Conservation (phyloP, 306 rosid genomes). For the Prunus fruticosa region DNA sequence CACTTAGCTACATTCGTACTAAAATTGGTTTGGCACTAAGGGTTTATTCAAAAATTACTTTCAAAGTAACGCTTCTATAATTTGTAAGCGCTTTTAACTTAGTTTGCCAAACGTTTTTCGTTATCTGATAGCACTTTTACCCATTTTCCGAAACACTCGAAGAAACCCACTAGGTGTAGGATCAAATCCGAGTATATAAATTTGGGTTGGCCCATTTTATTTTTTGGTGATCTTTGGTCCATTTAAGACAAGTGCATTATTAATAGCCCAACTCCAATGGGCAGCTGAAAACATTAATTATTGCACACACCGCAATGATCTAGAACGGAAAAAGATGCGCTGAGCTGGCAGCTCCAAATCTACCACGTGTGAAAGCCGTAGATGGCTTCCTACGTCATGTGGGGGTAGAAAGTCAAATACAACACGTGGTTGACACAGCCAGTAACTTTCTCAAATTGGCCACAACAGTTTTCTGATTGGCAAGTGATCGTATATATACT, state of each 20-base stretch:
- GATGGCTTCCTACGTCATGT: conserved; percentile 16
- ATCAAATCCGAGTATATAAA: not conserved
- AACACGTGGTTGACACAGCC: conserved; percentile 21
- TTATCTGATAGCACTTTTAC: too few relatives aligned
- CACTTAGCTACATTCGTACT: too few relatives aligned
- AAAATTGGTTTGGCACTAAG: too few relatives aligned
- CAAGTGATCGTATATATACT: rapidly evolving
- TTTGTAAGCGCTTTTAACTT: too few relatives aligned
- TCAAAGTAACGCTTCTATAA: too few relatives aligned
- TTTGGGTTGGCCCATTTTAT: not conserved
- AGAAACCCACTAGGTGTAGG: too few relatives aligned
- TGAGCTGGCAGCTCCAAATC: conserved; percentile 27
- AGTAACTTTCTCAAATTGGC: not conserved
- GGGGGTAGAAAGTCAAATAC: conserved; percentile 20
- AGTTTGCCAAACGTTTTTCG: too few relatives aligned
- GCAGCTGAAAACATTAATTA: not conserved
- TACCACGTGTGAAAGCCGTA: conserved; percentile 19
- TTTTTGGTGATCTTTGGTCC: not conserved
- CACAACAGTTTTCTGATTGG: not conserved
- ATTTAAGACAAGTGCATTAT: not conserved
- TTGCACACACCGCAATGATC: not conserved
- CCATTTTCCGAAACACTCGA: too few relatives aligned
- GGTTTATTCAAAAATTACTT: too few relatives aligned
- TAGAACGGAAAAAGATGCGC: not conserved
- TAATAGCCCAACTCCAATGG: not conserved